phyloP scores from a whole-genome alignment of 2,329 filamentous ascomycete species.

The Paracoccidioides lutzii region DNA sequence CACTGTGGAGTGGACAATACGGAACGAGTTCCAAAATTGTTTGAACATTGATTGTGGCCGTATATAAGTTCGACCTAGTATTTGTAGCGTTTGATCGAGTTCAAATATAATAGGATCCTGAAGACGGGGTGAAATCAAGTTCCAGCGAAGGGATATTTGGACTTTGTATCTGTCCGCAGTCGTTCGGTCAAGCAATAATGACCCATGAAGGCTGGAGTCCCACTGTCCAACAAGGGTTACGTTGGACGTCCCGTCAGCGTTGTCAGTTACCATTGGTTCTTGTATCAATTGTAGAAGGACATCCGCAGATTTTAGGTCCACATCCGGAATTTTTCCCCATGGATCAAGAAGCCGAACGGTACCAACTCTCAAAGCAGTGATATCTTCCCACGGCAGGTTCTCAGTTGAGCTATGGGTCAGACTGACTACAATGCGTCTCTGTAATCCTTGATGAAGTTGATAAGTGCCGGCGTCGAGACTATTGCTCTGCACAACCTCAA shows the following conservation, averaged over 20 bases:
- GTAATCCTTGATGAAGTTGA: slow-evolving; percentile 87
- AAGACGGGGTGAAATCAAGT: slow-evolving; percentile 68
- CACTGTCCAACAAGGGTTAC: slow-evolving; percentile 84
- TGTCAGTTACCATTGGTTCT: slow-evolving; percentile 66
- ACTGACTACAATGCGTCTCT: slow-evolving; percentile 74
- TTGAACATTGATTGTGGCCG: slow-evolving; percentile 79
- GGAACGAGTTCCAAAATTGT: slow-evolving; percentile 69
- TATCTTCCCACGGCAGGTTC: slow-evolving; percentile 74
- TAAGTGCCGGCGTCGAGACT: slow-evolving; percentile 81
- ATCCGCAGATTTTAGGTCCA: slow-evolving; percentile 58
- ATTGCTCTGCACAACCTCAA: slow-evolving; percentile 78
- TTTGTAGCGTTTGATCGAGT: slow-evolving; percentile 67
- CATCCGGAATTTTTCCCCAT: slow-evolving; percentile 70
- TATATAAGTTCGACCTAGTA: slow-evolving; percentile 70
- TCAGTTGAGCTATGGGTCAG: slow-evolving; percentile 88
- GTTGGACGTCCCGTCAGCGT: slow-evolving; percentile 79
- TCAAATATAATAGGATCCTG: slow-evolving; percentile 81
- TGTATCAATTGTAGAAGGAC: slow-evolving; percentile 65
- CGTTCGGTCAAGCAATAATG: slow-evolving; percentile 81
- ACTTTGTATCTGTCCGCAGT: slow-evolving; percentile 89
- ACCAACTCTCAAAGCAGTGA: slow-evolving; percentile 63
- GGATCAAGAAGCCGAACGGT: slow-evolving; percentile 73
- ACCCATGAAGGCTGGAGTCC: slow-evolving; percentile 89
- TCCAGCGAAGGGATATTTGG: slow-evolving; percentile 76
- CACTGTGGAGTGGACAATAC: slow-evolving; percentile 76